Evolutionary conservation across 169 alveolate genomes (phyloP).

Genomic region (Eimeria necatrix): DNA sequence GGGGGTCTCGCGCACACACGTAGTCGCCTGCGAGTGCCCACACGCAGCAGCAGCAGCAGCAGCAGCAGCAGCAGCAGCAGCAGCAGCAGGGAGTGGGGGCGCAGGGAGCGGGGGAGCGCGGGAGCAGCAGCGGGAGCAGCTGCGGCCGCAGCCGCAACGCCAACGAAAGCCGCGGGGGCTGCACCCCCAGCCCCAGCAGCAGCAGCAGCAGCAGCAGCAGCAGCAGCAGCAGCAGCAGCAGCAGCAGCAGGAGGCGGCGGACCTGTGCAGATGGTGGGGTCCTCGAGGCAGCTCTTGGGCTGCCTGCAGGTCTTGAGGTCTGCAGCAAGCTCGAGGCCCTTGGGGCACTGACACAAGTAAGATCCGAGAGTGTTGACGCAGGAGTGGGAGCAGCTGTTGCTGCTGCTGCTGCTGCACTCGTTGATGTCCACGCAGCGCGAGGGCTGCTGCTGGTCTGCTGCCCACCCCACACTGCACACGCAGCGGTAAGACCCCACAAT

Average conservation of each 20-base stretch:
- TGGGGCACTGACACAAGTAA: slow-evolving; percentile 80
- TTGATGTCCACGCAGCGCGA: slow-evolving; percentile 13
- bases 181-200: background rate
- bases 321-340: background rate
- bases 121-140: background rate
- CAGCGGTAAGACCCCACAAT: slow-evolving; percentile 83
- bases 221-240: slow-evolving; percentile 9
- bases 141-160: background rate
- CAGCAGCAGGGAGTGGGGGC: background rate
- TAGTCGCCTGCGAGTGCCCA: slow-evolving; percentile 34
- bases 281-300: background rate
- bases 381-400: background rate
- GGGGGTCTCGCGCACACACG: slow-evolving; percentile 45
- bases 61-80: background rate
- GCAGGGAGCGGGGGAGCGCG: background rate
- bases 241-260: background rate
- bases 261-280: slow-evolving; percentile 21
- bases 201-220: background rate
- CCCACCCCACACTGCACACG: slow-evolving; percentile 59
- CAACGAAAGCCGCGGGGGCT: background rate
- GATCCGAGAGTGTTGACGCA: slow-evolving; percentile 84
- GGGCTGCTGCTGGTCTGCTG: background rate
- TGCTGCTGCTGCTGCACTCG: slow-evolving; percentile 30
- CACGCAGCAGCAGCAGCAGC: background rate
- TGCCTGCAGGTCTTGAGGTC: background rate